Conservation (phyloP, 257 asterid species). For the Nicotiana attenuata region DNA sequence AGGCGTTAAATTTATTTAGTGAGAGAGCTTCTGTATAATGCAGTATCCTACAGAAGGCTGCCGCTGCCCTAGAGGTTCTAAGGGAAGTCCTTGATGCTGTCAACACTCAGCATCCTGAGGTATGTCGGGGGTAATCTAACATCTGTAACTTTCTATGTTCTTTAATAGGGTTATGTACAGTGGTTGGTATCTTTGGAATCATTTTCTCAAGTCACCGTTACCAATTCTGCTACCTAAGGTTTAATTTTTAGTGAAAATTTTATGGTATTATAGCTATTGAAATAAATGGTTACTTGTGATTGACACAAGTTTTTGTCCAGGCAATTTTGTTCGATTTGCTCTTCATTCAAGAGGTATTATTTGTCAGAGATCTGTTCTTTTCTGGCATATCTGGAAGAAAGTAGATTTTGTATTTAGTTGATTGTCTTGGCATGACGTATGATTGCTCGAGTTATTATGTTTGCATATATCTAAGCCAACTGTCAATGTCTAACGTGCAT, state of each 20-base stretch:
- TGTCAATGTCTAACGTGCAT: not conserved
- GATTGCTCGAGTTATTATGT: not conserved
- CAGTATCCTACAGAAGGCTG: constrained; percentile 90
- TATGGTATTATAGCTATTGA: not conserved
- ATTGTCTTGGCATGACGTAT: not conserved
- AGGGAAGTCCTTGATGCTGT: constrained; percentile 81
- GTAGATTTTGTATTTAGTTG: not conserved
- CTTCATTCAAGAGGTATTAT: not conserved
- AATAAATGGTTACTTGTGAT: not conserved
- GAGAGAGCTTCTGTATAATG: not conserved
- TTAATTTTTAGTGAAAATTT: not conserved
- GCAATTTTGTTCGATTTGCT: not conserved
- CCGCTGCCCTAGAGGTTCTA: constrained; percentile 80
- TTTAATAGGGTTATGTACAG: not conserved
- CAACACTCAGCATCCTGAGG: constrained; percentile 72
- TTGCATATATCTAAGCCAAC: not conserved
- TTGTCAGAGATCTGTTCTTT: not conserved
- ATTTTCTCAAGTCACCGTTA: not conserved
- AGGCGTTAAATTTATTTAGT: not conserved
- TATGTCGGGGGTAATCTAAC: constrained; percentile 18
- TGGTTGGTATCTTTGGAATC: not conserved
- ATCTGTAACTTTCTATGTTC: not conserved
- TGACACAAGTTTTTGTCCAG: not conserved
- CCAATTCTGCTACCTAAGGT: not conserved
- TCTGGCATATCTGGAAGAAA: not conserved